A percentile compares a stretch with the other conserved stretches of the same genome.
Evolutionary conservation across 768 basidiomycete genomes (phyloP).

Genomic region (Leccinum ochraceum): DNA sequence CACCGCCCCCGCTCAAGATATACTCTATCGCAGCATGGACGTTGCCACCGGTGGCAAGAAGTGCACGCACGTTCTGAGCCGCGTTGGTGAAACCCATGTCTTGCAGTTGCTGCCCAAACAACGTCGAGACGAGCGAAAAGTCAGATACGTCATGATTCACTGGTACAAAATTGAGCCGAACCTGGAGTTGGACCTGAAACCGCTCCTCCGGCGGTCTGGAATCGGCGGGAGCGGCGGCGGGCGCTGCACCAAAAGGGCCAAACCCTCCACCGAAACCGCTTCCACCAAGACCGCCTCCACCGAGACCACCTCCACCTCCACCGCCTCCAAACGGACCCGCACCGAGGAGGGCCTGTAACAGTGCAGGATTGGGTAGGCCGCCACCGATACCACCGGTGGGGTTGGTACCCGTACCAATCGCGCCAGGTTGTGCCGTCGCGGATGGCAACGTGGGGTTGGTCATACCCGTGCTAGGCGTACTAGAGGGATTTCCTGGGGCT

Average conservation of each 20-base stretch:
- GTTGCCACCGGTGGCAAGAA: slow-evolving; percentile 91
- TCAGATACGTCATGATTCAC: no score
- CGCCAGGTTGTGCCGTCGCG: slow-evolving; percentile 22
- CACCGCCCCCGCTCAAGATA: slow-evolving; percentile 78
- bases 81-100: slow-evolving; percentile 96
- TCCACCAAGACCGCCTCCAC: not conserved
- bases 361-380: slow-evolving; percentile 41
- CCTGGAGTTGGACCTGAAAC: slow-evolving; percentile 86
- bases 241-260: slow-evolving; percentile 19
- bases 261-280: slow-evolving; percentile 24
- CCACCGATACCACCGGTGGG: slow-evolving; percentile 2
- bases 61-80: slow-evolving; percentile 83
- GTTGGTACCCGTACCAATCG: slow-evolving; percentile 26
- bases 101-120: slow-evolving; percentile 71
- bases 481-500: slow-evolving; percentile 58
- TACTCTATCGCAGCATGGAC: slow-evolving; percentile 93
- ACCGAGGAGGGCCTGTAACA: slow-evolving; percentile 35
- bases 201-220: slow-evolving; percentile 85
- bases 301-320: slow-evolving; percentile 19
- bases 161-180: slow-evolving; percentile 23
- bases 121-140: not conserved
- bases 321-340: not conserved
- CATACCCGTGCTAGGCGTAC: slow-evolving; percentile 13
- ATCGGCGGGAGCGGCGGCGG: slow-evolving; percentile 54
- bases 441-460: slow-evolving; percentile 26